Conservation (phyloP, 2,329 filamentous ascomycete species). For the Byssothecium circinans region DNA sequence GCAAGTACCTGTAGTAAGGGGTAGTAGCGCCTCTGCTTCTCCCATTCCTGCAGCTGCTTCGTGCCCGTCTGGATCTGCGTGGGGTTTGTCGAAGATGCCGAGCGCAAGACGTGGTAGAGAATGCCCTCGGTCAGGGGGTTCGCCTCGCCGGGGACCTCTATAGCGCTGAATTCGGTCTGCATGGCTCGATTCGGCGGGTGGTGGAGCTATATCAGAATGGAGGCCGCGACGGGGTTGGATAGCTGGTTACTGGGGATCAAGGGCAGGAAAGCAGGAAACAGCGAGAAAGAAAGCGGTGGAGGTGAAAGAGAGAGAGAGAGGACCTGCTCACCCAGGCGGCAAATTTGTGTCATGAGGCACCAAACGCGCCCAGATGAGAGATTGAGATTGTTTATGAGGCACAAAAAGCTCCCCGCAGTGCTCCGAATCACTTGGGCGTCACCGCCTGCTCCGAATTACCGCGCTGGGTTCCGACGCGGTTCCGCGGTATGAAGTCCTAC, state of each 20-base stretch:
- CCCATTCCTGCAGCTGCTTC: constrained; percentile 56
- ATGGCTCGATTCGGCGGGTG: too few species aligned
- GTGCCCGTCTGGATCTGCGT: constrained; percentile 55
- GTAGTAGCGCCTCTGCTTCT: constrained; percentile 52
- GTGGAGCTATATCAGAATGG: background rate
- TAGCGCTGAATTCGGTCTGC: constrained; percentile 43
- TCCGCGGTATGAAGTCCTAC: too few species aligned
- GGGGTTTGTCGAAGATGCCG: constrained; percentile 51
- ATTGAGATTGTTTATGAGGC: background rate
- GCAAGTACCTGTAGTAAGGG: too few species aligned
- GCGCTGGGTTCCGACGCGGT: constrained; percentile 10
- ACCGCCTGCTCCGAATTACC: constrained; percentile 14
- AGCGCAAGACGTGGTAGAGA: constrained; percentile 52
- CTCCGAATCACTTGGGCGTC: constrained; percentile 16
- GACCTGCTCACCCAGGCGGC: too few species aligned
- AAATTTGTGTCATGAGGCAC: too few species aligned
- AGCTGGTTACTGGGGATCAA: too few species aligned
- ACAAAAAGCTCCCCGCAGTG: constrained; percentile 20
- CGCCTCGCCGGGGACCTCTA: constrained; percentile 82
- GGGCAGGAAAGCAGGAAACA: background rate
- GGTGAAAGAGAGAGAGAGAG: background rate
- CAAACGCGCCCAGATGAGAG: too few species aligned
- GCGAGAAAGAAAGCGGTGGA: background rate
- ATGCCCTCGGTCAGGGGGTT: constrained; percentile 56
- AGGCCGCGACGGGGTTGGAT: too few species aligned